Conservation (phyloP, 73 alveolate species). For the Tetrahymena borealis region DNA sequence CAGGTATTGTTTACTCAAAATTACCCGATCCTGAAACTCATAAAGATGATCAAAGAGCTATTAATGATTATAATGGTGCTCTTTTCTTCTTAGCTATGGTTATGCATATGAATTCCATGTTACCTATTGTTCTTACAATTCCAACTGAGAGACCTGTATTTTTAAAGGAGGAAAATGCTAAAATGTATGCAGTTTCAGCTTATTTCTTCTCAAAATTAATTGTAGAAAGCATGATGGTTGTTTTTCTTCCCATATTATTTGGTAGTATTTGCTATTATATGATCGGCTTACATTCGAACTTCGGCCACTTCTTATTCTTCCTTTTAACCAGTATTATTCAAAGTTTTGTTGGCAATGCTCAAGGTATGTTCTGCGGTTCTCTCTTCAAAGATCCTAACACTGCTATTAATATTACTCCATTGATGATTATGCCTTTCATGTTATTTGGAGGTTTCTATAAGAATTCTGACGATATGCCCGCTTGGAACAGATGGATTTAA, state of each 20-base stretch:
- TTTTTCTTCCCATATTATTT: conserved; percentile 12
- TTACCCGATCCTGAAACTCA: not conserved
- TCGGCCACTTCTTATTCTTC: not conserved
- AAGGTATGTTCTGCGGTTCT: conserved; percentile 7
- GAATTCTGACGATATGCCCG: not conserved
- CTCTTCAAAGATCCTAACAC: not conserved
- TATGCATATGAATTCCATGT: conserved; percentile 17
- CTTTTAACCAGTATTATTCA: not conserved
- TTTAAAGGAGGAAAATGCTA: conserved; percentile 35
- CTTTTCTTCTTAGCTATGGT: conserved; percentile 15
- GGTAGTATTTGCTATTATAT: conserved; percentile 23
- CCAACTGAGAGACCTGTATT: conserved; percentile 41
- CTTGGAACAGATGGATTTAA: not conserved
- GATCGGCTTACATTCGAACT: conserved; percentile 14
- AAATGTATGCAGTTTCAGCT: conserved; percentile 22
- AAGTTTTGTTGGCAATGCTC: not conserved
- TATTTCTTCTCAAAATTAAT: conserved; percentile 26
- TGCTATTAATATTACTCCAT: not conserved
- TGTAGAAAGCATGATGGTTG: conserved; percentile 23
- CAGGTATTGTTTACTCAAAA: not conserved
- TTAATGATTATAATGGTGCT: conserved; percentile 3
- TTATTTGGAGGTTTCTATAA: conserved; percentile 16
- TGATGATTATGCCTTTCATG: conserved; percentile 6
- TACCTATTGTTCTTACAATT: conserved; percentile 26
- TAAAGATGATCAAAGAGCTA: conserved; percentile 14